phyloP scores from a whole-genome alignment of 1,284 basidiomycete genomes.

The Puccinia horiana region DNA sequence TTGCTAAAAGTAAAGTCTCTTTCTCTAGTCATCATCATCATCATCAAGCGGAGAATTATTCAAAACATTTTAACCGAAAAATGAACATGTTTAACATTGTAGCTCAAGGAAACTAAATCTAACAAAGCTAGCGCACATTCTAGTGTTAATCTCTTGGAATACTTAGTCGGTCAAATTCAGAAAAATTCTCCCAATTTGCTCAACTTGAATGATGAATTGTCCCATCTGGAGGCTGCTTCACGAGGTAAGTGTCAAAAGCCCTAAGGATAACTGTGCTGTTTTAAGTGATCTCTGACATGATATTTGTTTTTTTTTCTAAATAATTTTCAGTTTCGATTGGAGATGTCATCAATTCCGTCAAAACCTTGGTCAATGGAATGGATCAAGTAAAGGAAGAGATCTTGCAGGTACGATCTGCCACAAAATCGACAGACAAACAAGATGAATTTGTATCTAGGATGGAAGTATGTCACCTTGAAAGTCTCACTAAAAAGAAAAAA shows the following conservation, averaged over 20 bases:
- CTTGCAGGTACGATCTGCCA: slow-evolving; percentile 59
- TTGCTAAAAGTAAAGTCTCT: slow-evolving; percentile 69
- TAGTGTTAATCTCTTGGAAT: slow-evolving; percentile 84
- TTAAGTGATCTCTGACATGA: too few relatives aligned
- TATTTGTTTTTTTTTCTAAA: too few relatives aligned
- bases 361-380: slow-evolving; percentile 66
- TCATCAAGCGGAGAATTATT: too few relatives aligned
- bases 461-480: slow-evolving; percentile 2
- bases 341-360: slow-evolving; percentile 67
- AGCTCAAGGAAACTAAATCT: slow-evolving; percentile 74
- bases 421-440: slow-evolving; percentile 53
- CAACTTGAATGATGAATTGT: slow-evolving; percentile 76
- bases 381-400: slow-evolving; percentile 67
- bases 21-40: background rate
- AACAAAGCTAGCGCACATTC: slow-evolving; percentile 64
- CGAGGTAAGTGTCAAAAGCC: slow-evolving; percentile 65
- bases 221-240: slow-evolving; percentile 77
- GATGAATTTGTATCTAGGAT: slow-evolving; percentile 21
- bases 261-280: too few relatives aligned
- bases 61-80: background rate
- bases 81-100: slow-evolving; percentile 1
- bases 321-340: slow-evolving; percentile 70
- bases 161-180: slow-evolving; percentile 74
- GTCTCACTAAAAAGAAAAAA: too few relatives aligned
- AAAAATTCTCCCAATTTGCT: slow-evolving; percentile 69